phyloP scores from a whole-genome alignment of 179 eudicot genomes.

The Spinacia oleracea region DNA sequence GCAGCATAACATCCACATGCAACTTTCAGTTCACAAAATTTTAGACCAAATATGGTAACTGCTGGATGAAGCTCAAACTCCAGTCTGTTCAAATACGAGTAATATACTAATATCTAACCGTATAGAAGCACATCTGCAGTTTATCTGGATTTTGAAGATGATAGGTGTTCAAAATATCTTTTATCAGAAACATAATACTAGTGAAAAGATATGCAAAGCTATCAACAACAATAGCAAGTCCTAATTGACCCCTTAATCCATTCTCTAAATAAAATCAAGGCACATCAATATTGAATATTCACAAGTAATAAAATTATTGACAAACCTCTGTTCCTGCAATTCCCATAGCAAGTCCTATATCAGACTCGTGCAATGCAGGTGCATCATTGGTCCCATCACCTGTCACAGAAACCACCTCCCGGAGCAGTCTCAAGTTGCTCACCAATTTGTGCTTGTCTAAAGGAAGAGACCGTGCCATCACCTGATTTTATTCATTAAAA shows the following conservation, averaged over 20 bases:
- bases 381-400: slow-evolving; percentile 99
- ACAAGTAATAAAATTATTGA: slow-evolving; percentile 4
- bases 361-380: slow-evolving; percentile 90
- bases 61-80: background rate
- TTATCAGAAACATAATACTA: background rate
- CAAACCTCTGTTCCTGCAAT: slow-evolving; percentile 97
- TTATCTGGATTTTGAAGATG: background rate
- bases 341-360: slow-evolving; percentile 98
- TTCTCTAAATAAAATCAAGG: slow-evolving; percentile 7
- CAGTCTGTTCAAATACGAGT: background rate
- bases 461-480: slow-evolving; percentile 94
- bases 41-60: background rate
- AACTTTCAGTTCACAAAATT: background rate
- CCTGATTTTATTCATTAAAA: slow-evolving; percentile 42
- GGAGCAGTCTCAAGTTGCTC: slow-evolving; percentile 46
- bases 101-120: background rate
- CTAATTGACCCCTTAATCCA: background rate
- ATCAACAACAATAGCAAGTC: background rate
- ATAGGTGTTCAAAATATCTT: background rate
- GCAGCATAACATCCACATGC: slow-evolving; percentile 4
- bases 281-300: background rate
- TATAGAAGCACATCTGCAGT: background rate
- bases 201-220: background rate
- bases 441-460: slow-evolving; percentile 79
- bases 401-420: slow-evolving; percentile 89